A percentile compares a stretch with the other conserved stretches of the same genome.
phyloP scores from a whole-genome alignment of 169 alveolate genomes.

The Plasmodium falciparum region DNA sequence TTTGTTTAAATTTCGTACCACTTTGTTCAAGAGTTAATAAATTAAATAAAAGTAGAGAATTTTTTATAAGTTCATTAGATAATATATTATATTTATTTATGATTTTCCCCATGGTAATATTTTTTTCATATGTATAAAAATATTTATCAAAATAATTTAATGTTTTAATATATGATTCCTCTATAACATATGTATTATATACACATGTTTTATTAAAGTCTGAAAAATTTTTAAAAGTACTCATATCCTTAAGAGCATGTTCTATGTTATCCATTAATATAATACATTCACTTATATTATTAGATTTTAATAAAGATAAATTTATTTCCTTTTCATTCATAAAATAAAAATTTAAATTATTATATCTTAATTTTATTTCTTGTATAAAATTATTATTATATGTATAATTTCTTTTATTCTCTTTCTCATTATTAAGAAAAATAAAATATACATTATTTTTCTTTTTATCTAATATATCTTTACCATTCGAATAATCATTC shows the following conservation, averaged over 20 bases:
- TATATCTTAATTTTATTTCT: conserved; percentile 27
- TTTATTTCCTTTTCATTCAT: conserved; percentile 44
- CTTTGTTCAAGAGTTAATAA: conserved; percentile 55
- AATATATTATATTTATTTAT: conserved; percentile 23
- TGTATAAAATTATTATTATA: conserved; percentile 7
- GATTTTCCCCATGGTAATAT: conserved; percentile 24
- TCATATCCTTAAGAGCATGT: conserved; percentile 25
- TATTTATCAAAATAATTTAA: conserved; percentile 42
- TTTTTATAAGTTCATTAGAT: conserved; percentile 38
- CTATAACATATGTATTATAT: conserved; percentile 58
- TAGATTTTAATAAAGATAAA: conserved; percentile 29
- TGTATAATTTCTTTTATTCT: neutral
- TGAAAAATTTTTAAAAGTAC: conserved; percentile 24
- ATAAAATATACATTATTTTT: conserved; percentile 22
- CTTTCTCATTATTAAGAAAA: conserved; percentile 6
- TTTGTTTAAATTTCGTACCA: conserved; percentile 37
- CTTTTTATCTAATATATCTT: too few relatives aligned
- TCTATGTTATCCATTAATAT: conserved; percentile 16
- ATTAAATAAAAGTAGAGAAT: conserved; percentile 35
- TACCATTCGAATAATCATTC: too few relatives aligned
- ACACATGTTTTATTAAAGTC: conserved; percentile 48
- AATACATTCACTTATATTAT: conserved; percentile 24
- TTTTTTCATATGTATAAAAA: conserved; percentile 26
- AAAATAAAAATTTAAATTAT: conserved; percentile 34
- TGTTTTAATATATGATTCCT: conserved; percentile 51